Conservation (phyloP, 2,329 filamentous ascomycete genomes). For the Fusarium longipes region DNA sequence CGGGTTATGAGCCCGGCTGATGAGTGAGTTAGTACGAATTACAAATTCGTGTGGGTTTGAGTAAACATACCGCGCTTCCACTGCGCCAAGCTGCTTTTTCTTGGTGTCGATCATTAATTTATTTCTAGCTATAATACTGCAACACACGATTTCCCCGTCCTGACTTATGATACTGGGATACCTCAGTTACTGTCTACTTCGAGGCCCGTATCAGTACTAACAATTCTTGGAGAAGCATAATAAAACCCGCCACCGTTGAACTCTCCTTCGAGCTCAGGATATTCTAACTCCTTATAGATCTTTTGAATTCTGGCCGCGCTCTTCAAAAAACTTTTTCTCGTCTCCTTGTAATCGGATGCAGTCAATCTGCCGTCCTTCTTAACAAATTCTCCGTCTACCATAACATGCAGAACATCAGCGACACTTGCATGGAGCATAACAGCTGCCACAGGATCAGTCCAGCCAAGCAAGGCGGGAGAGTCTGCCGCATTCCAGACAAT, state of each 20-base stretch:
- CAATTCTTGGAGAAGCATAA: background rate
- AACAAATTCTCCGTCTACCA: constrained; percentile 52
- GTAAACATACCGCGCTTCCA: too few relatives aligned
- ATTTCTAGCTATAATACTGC: too few relatives aligned
- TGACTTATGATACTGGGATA: background rate
- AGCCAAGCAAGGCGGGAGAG: constrained; percentile 63
- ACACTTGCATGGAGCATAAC: constrained; percentile 66
- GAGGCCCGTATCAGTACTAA: background rate
- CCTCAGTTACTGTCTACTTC: background rate
- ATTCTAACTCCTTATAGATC: constrained; percentile 40
- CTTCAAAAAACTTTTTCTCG: constrained; percentile 49
- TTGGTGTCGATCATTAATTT: too few relatives aligned
- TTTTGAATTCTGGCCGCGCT: constrained; percentile 51
- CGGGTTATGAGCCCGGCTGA: too few relatives aligned
- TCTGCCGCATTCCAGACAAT: constrained; percentile 62
- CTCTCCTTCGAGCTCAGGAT: constrained; percentile 43
- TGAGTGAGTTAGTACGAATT: too few relatives aligned
- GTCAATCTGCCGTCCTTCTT: constrained; percentile 59
- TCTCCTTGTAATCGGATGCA: constrained; percentile 44
- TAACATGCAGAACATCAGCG: constrained; percentile 62
- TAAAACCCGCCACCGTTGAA: constrained; percentile 29
- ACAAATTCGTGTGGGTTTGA: too few relatives aligned
- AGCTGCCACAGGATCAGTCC: constrained; percentile 66
- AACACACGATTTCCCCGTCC: too few relatives aligned
- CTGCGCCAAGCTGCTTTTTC: too few relatives aligned